A percentile compares a stretch with the other conserved stretches of the same genome.
These are phyloP conservation scores for Pyrrhoderma noxium DNA, from an alignment of 1,284 basidiomycete genomes.

Conservation along the genomic window DNA sequence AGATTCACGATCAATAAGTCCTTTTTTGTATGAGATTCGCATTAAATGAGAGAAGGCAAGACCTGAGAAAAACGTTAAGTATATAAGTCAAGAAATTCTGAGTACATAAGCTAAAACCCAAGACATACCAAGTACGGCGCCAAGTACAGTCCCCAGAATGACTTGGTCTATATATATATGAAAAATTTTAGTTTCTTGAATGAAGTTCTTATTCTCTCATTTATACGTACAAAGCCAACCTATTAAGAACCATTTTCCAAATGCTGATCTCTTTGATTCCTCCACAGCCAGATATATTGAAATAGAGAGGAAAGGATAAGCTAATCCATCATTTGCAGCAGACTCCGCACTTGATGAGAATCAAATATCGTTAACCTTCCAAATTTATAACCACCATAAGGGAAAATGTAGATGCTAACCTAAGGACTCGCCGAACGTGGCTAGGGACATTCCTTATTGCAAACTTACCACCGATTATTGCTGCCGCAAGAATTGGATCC, in stretches of 20 bases:
- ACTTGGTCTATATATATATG: conserved; percentile 68
- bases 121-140: conserved; percentile 58
- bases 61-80: conserved; percentile 34
- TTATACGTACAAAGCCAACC: conserved; percentile 64
- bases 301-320: conserved; percentile 88
- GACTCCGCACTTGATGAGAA: conserved; percentile 67
- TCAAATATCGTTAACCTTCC: background rate
- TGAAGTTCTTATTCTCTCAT: background rate
- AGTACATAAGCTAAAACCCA: background rate
- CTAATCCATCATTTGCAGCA: conserved; percentile 81
- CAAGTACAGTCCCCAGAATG: conserved; percentile 71
- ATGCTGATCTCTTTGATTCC: conserved; percentile 50
- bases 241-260: conserved; percentile 75
- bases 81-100: background rate
- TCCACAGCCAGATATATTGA: conserved; percentile 83
- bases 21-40: conserved; percentile 69
- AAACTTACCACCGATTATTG: conserved; percentile 70
- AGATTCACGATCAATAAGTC: conserved; percentile 85
- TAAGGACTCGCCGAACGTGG: conserved; percentile 48
- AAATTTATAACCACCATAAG: background rate
- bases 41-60: conserved; percentile 72
- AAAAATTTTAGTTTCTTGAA: background rate
- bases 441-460: conserved; percentile 83
- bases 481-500: conserved; percentile 64
- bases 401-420: background rate